Evolutionary conservation across 176 grass and related monocot genomes (phyloP).

Genomic region (Musa itinerans): DNA sequence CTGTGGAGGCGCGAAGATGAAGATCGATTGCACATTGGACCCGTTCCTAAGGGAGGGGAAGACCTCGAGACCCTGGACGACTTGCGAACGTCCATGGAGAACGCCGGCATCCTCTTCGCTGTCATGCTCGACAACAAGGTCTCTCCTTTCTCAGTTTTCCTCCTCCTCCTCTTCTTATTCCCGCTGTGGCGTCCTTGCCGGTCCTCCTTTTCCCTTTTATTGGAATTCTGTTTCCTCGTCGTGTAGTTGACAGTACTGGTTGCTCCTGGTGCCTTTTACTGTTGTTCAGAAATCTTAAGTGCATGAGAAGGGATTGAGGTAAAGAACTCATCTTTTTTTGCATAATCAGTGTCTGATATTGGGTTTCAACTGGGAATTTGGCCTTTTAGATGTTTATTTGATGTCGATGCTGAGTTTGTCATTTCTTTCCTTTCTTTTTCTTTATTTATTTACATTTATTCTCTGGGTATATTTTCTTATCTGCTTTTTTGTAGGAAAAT

Average conservation of each 20-base stretch:
- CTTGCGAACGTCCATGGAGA: constrained; percentile 12
- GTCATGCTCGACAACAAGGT: constrained; percentile 19
- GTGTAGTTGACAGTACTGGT: too few species aligned
- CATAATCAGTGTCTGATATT: too few species aligned
- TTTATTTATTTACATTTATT: neutral
- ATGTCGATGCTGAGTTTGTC: too few species aligned
- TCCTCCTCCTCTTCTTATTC: neutral
- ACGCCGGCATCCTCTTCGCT: constrained; percentile 11
- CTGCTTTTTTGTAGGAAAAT: too few species aligned
- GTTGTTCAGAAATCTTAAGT: too few species aligned
- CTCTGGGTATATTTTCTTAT: too few species aligned
- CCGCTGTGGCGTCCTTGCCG: neutral
- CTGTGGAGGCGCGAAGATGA: constrained; percentile 3
- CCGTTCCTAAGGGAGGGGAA: constrained; percentile 8
- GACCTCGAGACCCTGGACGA: constrained; percentile 18
- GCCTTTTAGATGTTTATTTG: too few species aligned
- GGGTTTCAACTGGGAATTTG: too few species aligned
- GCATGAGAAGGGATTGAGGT: too few species aligned
- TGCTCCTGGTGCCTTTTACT: too few species aligned
- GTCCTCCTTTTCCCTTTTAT: neutral
- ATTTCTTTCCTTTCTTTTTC: neutral
- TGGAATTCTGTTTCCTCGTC: too few species aligned
- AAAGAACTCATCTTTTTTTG: too few species aligned
- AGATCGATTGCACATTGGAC: constrained; percentile 16
- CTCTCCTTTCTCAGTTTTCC: neutral